A percentile compares a stretch with the other conserved stretches of the same genome.
These are phyloP conservation scores for Suillus fuscotomentosus DNA, from an alignment of 768 basidiomycete genomes.

Conservation along the genomic window DNA sequence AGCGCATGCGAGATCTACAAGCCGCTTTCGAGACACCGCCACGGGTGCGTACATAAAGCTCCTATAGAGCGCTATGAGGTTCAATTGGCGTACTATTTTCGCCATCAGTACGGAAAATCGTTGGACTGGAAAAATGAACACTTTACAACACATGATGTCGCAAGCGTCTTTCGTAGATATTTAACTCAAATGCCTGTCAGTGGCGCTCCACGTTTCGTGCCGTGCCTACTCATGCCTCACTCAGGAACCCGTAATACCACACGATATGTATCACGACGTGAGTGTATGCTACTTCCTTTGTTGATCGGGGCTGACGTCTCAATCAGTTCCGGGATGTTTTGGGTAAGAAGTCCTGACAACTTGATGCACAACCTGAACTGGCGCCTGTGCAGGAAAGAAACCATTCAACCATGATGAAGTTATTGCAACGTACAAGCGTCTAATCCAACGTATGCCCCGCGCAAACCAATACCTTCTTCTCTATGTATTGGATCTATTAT, in stretches of 20 bases:
- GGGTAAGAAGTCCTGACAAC: constrained; percentile 41
- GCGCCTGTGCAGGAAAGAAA: constrained; percentile 50
- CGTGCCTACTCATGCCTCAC: constrained; percentile 12
- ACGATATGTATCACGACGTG: constrained; percentile 84
- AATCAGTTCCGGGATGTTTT: constrained; percentile 75
- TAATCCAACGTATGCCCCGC: constrained; percentile 83
- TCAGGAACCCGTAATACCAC: constrained; percentile 94
- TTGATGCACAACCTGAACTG: constrained; percentile 1
- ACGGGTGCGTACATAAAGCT: constrained; percentile 47
- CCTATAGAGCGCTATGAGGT: not conserved
- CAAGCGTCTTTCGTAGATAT: constrained; percentile 93
- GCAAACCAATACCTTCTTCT: constrained; percentile 95
- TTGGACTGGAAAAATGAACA: constrained; percentile 85
- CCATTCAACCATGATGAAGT: constrained; percentile 69
- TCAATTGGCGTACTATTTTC: constrained; percentile 7
- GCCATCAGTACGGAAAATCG: constrained; percentile 81
- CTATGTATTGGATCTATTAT: constrained; percentile 93
- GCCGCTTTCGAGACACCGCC: constrained; percentile 87
- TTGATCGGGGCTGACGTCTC: constrained; percentile 14
- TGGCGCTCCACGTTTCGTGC: constrained; percentile 18
- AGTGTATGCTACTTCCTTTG: constrained; percentile 30
- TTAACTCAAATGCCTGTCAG: constrained; percentile 95
- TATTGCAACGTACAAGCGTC: constrained; percentile 75
- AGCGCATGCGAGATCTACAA: constrained; percentile 95
- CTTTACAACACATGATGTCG: constrained; percentile 95